A percentile compares a stretch with the other conserved stretches of the same genome.
Conservation (phyloP, 1,284 basidiomycete genomes). For the Moesziomyces antarcticus region DNA sequence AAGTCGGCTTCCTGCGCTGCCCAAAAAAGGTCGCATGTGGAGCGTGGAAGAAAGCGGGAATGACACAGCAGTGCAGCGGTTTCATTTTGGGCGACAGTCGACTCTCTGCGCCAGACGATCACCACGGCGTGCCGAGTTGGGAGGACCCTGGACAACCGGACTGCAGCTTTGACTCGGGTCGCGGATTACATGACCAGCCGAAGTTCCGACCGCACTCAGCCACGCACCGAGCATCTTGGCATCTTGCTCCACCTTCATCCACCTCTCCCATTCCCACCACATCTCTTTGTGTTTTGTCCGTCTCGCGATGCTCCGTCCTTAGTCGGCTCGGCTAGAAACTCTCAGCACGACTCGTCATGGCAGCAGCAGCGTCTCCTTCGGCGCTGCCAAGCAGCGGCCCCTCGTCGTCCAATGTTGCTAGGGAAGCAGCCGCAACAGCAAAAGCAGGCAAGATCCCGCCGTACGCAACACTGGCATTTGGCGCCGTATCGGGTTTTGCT, state of each 20-base stretch:
- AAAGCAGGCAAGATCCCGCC: constrained; percentile 37
- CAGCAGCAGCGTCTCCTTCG: background rate
- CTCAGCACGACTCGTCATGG: background rate
- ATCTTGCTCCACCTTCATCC: no score
- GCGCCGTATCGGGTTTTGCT: constrained; percentile 60
- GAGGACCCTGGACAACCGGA: constrained; percentile 18
- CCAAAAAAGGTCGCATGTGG: background rate
- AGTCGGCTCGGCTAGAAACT: background rate
- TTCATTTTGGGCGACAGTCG: background rate
- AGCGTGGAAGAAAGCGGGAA: background rate
- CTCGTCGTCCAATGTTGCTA: background rate
- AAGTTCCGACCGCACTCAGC: no score
- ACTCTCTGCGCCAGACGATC: constrained; percentile 25
- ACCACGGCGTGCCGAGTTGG: background rate
- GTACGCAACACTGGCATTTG: constrained; percentile 60
- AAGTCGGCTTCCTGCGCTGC: background rate
- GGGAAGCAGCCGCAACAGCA: background rate
- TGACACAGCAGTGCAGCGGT: background rate
- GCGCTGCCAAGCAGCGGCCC: background rate
- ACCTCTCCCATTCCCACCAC: background rate
- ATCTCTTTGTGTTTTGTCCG: background rate
- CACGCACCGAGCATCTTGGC: no score
- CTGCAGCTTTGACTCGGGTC: background rate
- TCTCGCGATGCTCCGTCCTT: background rate
- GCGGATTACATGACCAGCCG: background rate